Evolutionary conservation across 768 basidiomycete genomes (phyloP).

Genomic region (Xerocomellus chrysenteron): DNA sequence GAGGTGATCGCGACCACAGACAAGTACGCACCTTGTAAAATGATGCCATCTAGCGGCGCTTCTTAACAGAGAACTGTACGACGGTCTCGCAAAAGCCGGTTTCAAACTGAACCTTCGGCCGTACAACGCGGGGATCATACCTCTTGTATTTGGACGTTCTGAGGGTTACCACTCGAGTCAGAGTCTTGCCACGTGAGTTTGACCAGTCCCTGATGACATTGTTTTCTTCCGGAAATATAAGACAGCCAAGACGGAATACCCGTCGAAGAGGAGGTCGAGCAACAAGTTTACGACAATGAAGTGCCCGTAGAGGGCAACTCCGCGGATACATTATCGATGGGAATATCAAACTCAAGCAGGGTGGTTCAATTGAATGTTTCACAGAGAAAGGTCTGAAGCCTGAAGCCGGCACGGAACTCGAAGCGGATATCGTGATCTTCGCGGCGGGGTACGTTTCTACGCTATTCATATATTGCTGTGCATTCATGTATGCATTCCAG

Average conservation of each 20-base stretch:
- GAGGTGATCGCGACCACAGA: neutral
- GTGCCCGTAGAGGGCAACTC: too few species aligned
- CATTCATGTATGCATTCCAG: slow-evolving; percentile 26
- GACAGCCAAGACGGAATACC: too few species aligned
- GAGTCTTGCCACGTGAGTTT: neutral
- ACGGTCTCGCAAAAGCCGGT: slow-evolving; percentile 33
- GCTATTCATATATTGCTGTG: neutral
- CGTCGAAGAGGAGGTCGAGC: too few species aligned
- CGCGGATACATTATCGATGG: slow-evolving; percentile 35
- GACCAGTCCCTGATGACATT: neutral
- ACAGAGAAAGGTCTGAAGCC: slow-evolving; percentile 20
- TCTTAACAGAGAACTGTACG: slow-evolving; percentile 29
- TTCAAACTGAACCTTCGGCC: slow-evolving; percentile 32
- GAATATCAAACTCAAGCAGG: slow-evolving; percentile 45
- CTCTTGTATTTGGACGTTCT: slow-evolving; percentile 22
- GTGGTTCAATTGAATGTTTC: slow-evolving; percentile 25
- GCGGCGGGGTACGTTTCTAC: slow-evolving; percentile 9
- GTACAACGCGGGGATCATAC: slow-evolving; percentile 32
- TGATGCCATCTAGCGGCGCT: neutral
- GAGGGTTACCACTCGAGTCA: slow-evolving; percentile 34
- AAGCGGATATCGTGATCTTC: slow-evolving; percentile 23
- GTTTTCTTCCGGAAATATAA: neutral
- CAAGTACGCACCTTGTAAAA: neutral
- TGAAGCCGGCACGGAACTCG: slow-evolving; percentile 22
- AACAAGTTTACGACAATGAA: too few species aligned